These are phyloP conservation scores for Sarocladiaceae sp. DNA, from an alignment of 2,329 filamentous ascomycete species.

Conservation along the genomic window DNA sequence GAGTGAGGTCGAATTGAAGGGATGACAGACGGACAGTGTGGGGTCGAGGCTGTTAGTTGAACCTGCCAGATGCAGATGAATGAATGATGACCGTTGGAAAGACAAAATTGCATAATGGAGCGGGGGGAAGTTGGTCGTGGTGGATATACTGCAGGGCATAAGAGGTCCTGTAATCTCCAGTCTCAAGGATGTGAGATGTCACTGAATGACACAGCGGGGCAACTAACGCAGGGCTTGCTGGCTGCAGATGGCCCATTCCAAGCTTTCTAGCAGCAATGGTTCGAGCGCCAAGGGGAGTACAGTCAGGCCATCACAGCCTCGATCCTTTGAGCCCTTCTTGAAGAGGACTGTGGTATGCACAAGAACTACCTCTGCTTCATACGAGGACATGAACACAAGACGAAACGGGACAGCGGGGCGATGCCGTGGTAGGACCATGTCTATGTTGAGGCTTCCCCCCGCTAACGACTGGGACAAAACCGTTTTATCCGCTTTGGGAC, in stretches of 20 bases:
- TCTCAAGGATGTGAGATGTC: not conserved
- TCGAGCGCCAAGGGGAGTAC: not conserved
- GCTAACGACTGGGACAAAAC: not conserved
- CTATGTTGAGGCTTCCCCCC: not conserved
- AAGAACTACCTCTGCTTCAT: not conserved
- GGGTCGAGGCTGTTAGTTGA: not conserved
- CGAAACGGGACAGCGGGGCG: not conserved
- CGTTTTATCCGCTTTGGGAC: slow-evolving; percentile 15
- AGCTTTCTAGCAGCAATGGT: no score
- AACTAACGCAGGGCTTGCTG: not conserved
- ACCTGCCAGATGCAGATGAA: slow-evolving; percentile 4
- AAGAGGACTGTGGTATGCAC: no score
- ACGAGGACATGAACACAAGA: not conserved
- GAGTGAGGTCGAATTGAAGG: not conserved
- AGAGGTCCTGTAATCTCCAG: slow-evolving; percentile 6
- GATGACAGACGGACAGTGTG: not conserved
- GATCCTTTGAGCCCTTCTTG: no score
- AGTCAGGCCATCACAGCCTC: no score
- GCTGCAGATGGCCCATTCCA: no score
- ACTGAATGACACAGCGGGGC: slow-evolving; percentile 4
- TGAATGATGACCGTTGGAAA: slow-evolving; percentile 1
- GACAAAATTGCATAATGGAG: not conserved
- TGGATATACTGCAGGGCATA: not conserved
- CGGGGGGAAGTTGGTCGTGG: not conserved
- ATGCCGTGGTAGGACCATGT: no score